Base-by-base conservation (phyloP, 1,284 basidiomycete species). In the Sanguinoderma infundibulare region DNA sequence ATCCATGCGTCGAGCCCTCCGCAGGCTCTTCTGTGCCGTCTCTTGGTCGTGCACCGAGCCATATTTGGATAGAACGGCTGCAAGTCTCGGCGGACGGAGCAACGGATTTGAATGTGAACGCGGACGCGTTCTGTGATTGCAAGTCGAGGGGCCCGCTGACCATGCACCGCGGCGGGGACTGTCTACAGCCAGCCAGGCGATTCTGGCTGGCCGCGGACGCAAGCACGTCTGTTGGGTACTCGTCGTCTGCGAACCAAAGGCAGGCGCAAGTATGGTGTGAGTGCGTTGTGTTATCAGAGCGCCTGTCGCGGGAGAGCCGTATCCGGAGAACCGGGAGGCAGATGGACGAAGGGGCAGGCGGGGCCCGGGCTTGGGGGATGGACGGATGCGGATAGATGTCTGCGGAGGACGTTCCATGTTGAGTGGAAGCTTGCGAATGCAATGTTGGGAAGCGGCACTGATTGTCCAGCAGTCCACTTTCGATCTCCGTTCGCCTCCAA, bases 201-300 rank as follows among this genome's bases (percentile, higher is more conserved):
- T 5, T 8, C 2, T 30, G 28, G 46, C 28, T 17, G 46, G 15
- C 17, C 46, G 26, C 28, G 30, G 28, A 3, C 46, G 10, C 28
- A 10, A 30, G 9, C 14, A n/a, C 17, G n/a, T n/a, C n/a, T n/a
- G n/a, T n/a, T n/a, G n/a, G n/a, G n/a, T n/a, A n/a, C n/a, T n/a
- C n/a, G n/a, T n/a, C n/a, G n/a, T n/a, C n/a, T n/a, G n/a, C n/a
- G 28, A 17, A 32, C 32, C 46, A 38, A 36, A 35, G 24, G 46
- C 40, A 26, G 44, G 38, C 52, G 52, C 26, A 39, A n/a, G 36
- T 40, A n/a, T 53, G 53, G 36, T 54, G 62, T 40, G 62, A 59
- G 60, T 44, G 12, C 24, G 32, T 26, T 22, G 30, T 24, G 58
- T 63, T 66, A 66, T 63, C 64, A 40, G 57, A 34, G 64, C 64